Evolutionary conservation across 495 filamentous ascomycete genomes (phyloP).

Genomic region (Xylaria cubensis): DNA sequence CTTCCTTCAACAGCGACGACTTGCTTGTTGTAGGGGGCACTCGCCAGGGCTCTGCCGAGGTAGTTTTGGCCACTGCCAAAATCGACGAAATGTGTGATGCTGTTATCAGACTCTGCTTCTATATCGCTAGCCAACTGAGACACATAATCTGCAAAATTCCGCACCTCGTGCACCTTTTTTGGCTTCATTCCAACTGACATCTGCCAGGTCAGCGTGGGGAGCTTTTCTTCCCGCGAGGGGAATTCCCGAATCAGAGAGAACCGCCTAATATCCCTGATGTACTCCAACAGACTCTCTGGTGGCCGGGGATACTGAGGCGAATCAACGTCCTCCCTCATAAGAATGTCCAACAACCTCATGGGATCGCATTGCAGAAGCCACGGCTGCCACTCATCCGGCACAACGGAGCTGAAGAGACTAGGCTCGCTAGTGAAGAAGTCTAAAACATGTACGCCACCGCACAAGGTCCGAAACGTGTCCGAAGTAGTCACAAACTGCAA

Average conservation of each 20-base stretch:
- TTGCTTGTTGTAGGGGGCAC: conserved; percentile 80
- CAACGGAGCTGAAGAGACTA: conserved; percentile 70
- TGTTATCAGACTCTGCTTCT: conserved; percentile 39
- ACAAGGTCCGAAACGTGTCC: conserved; percentile 82
- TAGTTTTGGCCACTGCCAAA: conserved; percentile 98
- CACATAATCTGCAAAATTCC: conserved; percentile 64
- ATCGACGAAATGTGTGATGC: conserved; percentile 90
- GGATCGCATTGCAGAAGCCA: conserved; percentile 75
- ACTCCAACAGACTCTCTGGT: conserved; percentile 72
- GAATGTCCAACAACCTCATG: conserved; percentile 75
- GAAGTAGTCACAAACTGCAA: conserved; percentile 76
- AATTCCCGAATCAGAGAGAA: conserved; percentile 73
- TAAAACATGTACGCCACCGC: conserved; percentile 92
- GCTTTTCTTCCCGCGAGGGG: conserved; percentile 43
- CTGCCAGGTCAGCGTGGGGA: conserved; percentile 65
- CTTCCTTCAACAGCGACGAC: conserved; percentile 92
- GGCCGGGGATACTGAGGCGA: conserved; percentile 56
- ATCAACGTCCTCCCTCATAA: conserved; percentile 75
- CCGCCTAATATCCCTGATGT: conserved; percentile 74
- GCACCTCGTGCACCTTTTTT: conserved; percentile 95
- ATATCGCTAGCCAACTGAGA: conserved; percentile 61
- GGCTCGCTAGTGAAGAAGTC: conserved; percentile 93
- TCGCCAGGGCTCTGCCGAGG: conserved; percentile 84
- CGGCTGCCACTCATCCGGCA: conserved; percentile 79
- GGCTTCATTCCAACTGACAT: conserved; percentile 91